phyloP scores from a whole-genome alignment of 108 stramenopile genomes.

The Cyclotella kingstonii region DNA sequence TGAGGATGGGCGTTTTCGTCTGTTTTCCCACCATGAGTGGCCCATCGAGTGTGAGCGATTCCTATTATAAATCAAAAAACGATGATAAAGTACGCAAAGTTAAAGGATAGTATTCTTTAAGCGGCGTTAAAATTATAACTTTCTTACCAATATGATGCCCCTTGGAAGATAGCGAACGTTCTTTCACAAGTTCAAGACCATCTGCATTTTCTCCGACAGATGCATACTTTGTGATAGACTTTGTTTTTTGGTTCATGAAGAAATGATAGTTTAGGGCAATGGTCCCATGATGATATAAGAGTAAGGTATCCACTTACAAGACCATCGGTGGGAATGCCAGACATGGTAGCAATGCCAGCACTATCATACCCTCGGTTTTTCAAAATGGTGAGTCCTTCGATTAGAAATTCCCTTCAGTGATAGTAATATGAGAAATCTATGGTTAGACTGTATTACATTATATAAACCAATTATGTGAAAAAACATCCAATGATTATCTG shows the following conservation, averaged over 20 bases:
- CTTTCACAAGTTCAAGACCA: conserved; percentile 83
- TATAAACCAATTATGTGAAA: neutral
- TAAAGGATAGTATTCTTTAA: neutral
- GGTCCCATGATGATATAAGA: neutral
- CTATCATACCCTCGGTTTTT: conserved; percentile 99
- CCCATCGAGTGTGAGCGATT: conserved; percentile 99
- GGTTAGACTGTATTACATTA: neutral
- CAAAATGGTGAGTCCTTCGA: conserved; percentile 94
- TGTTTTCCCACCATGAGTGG: conserved; percentile 98
- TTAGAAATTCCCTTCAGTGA: conserved; percentile 53
- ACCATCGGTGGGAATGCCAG: conserved; percentile 28
- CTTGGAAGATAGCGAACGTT: conserved; percentile 51
- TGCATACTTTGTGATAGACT: conserved; percentile 89
- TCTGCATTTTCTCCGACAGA: conserved; percentile 92
- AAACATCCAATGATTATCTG: too few relatives aligned
- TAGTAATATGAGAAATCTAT: conserved; percentile 3
- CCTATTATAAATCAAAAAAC: too few relatives aligned
- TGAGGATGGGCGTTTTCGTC: conserved; percentile 99
- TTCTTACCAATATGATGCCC: conserved; percentile 74
- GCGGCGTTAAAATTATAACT: neutral
- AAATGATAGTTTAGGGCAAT: neutral
- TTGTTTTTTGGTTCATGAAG: neutral
- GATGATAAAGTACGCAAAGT: neutral
- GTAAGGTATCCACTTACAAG: conserved; percentile 24
- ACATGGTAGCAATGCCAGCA: conserved; percentile 94